phyloP scores from a whole-genome alignment of 345 rosid genomes.

The Reutealis trisperma region DNA sequence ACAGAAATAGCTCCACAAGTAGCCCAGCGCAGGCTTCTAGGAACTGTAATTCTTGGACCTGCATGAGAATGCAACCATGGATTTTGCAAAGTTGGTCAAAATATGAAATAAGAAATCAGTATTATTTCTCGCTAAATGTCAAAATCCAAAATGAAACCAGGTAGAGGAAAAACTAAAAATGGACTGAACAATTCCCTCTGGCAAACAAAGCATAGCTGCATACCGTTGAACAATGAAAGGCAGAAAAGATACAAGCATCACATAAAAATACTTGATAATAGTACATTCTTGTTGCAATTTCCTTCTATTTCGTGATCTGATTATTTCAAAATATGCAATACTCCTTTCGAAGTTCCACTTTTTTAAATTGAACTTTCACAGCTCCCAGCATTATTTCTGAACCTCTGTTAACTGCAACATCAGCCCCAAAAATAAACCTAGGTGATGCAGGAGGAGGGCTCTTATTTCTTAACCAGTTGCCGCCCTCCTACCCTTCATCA shows the following conservation, averaged over 20 bases:
- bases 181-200: background rate
- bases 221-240: background rate
- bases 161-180: background rate
- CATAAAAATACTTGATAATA: background rate
- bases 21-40: constrained; percentile 87
- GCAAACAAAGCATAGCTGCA: background rate
- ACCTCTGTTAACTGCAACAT: background rate
- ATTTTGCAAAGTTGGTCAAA: background rate
- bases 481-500: background rate
- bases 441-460: background rate
- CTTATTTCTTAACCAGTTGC: background rate
- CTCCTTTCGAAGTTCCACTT: background rate
- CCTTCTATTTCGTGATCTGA: background rate
- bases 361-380: background rate
- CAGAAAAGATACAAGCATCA: background rate
- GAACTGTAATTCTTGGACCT: constrained; percentile 66
- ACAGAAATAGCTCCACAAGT: constrained; percentile 73
- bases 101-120: constrained; percentile 4
- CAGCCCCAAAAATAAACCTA: background rate
- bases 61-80: constrained; percentile 18
- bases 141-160: background rate
- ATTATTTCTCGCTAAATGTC: background rate
- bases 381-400: background rate
- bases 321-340: background rate
- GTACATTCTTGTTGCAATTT: background rate